A percentile compares a stretch with the other conserved stretches of the same genome.
phyloP scores from a whole-genome alignment of 371 early-diverging fungal genomes.

The Blakeslea trispora region DNA sequence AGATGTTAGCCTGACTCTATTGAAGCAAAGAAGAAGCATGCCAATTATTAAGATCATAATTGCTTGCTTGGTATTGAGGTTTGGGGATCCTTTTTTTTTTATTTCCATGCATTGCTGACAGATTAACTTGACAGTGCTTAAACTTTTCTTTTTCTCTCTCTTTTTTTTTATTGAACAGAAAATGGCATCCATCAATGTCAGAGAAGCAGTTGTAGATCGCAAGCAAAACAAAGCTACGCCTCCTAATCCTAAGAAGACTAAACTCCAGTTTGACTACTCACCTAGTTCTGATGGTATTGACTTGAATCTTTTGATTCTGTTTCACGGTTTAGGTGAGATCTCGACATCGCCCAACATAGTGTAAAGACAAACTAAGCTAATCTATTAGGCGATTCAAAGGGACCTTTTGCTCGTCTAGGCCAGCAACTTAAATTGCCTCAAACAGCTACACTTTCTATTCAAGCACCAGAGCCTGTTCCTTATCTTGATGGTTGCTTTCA shows the following conservation, averaged over 20 bases:
- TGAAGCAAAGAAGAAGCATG: no score
- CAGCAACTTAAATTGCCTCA: conserved; percentile 65
- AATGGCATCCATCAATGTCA: conserved; percentile 37
- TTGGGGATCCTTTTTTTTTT: no score
- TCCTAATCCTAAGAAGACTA: conserved; percentile 35
- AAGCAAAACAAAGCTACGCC: conserved; percentile 26
- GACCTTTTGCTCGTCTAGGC: conserved; percentile 63
- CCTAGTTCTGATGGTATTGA: conserved; percentile 65
- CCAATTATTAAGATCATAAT: no score
- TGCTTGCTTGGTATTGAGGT: no score
- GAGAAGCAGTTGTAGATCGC: conserved; percentile 9
- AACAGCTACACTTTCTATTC: conserved; percentile 65
- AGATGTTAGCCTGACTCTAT: no score
- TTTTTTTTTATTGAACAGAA: not conserved
- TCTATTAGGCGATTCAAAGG: conserved; percentile 50
- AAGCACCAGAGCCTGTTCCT: conserved; percentile 67
- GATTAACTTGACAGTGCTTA: no score
- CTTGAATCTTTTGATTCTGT: conserved; percentile 67
- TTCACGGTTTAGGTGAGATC: conserved; percentile 68
- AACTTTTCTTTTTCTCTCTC: no score
- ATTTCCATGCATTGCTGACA: no score
- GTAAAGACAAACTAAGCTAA: not conserved
- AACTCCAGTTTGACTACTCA: conserved; percentile 51
- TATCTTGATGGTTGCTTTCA: conserved; percentile 62
- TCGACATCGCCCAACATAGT: not conserved